Evolutionary conservation across 148 eudicot species (phyloP), one percentile per base, ranked within the genome.

Genomic region (Mesembryanthemum crystallinum): DNA sequence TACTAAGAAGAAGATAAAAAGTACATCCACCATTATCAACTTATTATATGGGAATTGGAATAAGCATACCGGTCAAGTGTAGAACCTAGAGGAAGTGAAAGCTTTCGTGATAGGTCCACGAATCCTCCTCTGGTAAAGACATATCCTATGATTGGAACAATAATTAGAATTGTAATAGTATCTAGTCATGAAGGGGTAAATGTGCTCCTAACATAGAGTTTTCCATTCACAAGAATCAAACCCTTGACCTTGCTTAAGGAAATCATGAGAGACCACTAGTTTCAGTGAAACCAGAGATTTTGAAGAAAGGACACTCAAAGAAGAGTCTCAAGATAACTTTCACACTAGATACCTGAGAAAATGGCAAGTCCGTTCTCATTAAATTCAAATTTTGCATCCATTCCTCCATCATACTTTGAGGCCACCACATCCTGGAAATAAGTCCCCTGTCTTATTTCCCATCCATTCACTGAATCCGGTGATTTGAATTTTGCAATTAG

Each of bases 91-190:
- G 98, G 94, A 80, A 94, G 98, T 8, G 96, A 94, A 67, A 94
- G 88, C 74, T 82, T 90, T 74, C 83, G 84, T 51, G 97, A 89
- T 55, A 94, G 83, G 47, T 94, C 97, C 70, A 90, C 92, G 71
- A 90, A 94, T 73, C 97, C 97, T 71, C 98, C 98, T 85, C 98
- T 86, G 8, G 88, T 90, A 82, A 89, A 92, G 77, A 94, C 97
- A 85, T 90, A 94, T 28, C 98, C 98, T 94, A 74, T 49, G 57
- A 69, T 24, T 27, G 74, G 79, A 32, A 71, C 45, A 55, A 23
- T 25, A 68, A 8, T 59, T 8, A 59, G 64, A 60, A 29, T 18
- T 2, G 18, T 39, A 13, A 4, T 28, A 17, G 10, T 17, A 5
- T 45, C 45, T 0, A 65, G 57, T 25, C 66, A 62, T 62, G 66